These are phyloP conservation scores for Teratosphaeria gauchensis DNA, from an alignment of 2,329 filamentous ascomycete genomes.

Conservation along the genomic window DNA sequence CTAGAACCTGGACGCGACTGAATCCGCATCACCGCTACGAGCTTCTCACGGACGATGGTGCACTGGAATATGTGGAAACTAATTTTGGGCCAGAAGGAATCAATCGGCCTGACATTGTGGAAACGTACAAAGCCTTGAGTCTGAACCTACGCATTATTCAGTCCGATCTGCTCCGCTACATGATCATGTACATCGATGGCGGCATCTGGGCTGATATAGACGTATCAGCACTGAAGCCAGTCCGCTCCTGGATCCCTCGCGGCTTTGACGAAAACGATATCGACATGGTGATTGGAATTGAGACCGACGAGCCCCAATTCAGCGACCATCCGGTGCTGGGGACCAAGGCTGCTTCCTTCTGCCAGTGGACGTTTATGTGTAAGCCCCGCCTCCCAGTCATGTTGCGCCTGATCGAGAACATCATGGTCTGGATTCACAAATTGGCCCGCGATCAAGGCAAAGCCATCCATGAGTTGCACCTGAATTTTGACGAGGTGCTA, in stretches of 20 bases:
- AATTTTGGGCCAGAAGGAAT: slow-evolving; percentile 57
- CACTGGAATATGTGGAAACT: slow-evolving; percentile 56
- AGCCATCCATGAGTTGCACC: slow-evolving; percentile 49
- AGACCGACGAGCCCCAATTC: slow-evolving; percentile 61
- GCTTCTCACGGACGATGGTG: slow-evolving; percentile 59
- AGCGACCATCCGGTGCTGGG: slow-evolving; percentile 55
- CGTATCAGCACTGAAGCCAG: slow-evolving; percentile 45
- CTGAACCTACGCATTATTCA: slow-evolving; percentile 57
- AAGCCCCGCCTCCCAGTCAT: slow-evolving; percentile 61
- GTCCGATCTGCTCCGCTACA: slow-evolving; percentile 56
- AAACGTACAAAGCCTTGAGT: slow-evolving; percentile 46
- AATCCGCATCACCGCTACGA: slow-evolving; percentile 60
- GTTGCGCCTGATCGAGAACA: slow-evolving; percentile 58
- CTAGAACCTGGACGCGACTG: slow-evolving; percentile 55
- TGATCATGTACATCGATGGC: slow-evolving; percentile 60
- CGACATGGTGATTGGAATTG: slow-evolving; percentile 60
- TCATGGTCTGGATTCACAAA: slow-evolving; percentile 55
- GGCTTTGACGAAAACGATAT: slow-evolving; percentile 55
- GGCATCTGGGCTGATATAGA: slow-evolving; percentile 53
- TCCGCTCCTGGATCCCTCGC: slow-evolving; percentile 51
- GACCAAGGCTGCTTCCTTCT: slow-evolving; percentile 59
- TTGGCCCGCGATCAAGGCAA: slow-evolving; percentile 51
- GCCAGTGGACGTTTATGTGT: slow-evolving; percentile 66
- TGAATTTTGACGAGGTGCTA: slow-evolving; percentile 65
- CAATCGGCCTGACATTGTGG: slow-evolving; percentile 57